Evolutionary conservation across 2,329 filamentous ascomycete species (phyloP).

Genomic region (Neocatenulostroma microsporum): DNA sequence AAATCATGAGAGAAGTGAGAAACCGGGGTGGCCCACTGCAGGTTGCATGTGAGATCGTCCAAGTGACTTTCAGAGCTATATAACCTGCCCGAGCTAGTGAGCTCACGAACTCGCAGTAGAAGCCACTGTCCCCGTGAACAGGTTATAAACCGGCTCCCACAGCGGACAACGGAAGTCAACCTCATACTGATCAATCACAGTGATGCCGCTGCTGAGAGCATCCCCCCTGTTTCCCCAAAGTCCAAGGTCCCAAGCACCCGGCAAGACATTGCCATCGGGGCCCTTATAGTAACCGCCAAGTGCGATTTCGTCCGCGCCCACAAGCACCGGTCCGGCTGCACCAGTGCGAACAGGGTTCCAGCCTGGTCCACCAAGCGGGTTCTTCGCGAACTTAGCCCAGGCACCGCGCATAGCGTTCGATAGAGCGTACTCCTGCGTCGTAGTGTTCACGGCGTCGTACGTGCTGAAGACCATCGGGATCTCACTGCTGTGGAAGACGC

Average conservation of each 20-base stretch:
- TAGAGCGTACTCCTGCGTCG: conserved; percentile 28
- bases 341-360: conserved; percentile 28
- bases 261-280: conserved; percentile 11
- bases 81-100: background rate
- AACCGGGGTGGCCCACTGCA: too few relatives aligned
- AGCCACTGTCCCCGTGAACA: background rate
- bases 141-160: conserved; percentile 17
- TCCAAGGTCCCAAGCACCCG: conserved; percentile 19
- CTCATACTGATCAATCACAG: conserved; percentile 22
- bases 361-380: conserved; percentile 30
- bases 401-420: conserved; percentile 25
- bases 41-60: background rate
- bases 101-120: too few relatives aligned
- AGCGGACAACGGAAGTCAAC: conserved; percentile 24
- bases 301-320: conserved; percentile 14
- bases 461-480: conserved; percentile 31
- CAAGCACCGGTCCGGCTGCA: conserved; percentile 14
- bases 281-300: conserved; percentile 18
- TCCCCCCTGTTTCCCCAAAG: conserved; percentile 21
- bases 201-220: conserved; percentile 20
- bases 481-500: conserved; percentile 30
- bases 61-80: background rate
- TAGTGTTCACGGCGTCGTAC: conserved; percentile 19
- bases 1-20: too few relatives aligned
- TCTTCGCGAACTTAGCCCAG: conserved; percentile 33